Conservation (phyloP, 768 basidiomycete species). For the Leccinum sublutescens region DNA sequence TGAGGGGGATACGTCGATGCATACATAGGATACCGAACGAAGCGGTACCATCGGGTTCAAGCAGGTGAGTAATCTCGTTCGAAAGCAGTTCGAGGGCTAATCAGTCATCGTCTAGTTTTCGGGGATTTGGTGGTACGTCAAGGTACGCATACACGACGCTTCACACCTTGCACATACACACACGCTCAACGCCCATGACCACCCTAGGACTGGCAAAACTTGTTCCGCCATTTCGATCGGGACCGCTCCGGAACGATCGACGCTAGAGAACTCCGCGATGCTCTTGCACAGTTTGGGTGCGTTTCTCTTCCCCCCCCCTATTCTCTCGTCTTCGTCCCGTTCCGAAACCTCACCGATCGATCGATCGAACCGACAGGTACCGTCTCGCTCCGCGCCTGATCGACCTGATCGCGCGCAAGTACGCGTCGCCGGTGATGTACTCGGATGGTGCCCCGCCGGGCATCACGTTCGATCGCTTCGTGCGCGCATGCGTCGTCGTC, state of each 20-base stretch:
- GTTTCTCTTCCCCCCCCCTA: constrained; percentile 2
- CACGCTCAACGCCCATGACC: neutral
- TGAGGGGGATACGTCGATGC: neutral
- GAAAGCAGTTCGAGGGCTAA: neutral
- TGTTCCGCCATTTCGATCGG: constrained; percentile 82
- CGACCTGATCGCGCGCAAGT: constrained; percentile 71
- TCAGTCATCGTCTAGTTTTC: constrained; percentile 43
- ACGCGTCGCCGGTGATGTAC: constrained; percentile 45
- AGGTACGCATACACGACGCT: constrained; percentile 31
- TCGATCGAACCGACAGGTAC: constrained; percentile 39
- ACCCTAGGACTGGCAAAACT: constrained; percentile 74
- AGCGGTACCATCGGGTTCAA: constrained; percentile 79
- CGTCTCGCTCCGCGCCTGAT: constrained; percentile 68
- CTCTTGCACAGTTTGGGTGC: constrained; percentile 72
- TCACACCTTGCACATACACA: neutral
- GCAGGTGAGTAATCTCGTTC: constrained; percentile 46
- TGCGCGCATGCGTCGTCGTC: constrained; percentile 79
- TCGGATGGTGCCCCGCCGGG: constrained; percentile 44
- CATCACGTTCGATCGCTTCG: constrained; percentile 85
- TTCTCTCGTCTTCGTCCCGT: neutral
- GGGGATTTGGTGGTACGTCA: constrained; percentile 82
- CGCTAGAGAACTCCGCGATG: constrained; percentile 59
- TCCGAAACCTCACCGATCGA: neutral
- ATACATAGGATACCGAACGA: constrained; percentile 59
- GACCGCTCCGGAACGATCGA: constrained; percentile 83